Evolutionary conservation across 2,329 filamentous ascomycete species (phyloP), one percentile per base, ranked within the genome.

Genomic region (Aspergillus sp.): DNA sequence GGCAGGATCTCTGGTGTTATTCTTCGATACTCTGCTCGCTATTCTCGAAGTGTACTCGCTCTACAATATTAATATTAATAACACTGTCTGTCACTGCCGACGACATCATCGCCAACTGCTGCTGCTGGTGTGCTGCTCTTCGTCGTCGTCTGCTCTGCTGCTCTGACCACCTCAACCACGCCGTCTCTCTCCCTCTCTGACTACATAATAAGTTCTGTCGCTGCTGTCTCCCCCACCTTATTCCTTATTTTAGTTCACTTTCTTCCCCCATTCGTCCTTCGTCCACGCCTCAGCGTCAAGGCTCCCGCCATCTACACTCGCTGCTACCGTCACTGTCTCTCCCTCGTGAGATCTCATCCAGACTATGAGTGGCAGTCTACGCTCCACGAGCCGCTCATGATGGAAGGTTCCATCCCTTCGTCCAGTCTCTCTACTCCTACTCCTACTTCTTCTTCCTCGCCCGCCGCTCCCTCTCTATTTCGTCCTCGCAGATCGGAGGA

Each of bases 401-500:
- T 68, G 66, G 62, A 64, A 60, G 62, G 63, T 56, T 64, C 66
- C 59, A 60, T 68, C 48, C 58, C 64, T 58, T 58, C 64, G 52
- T 61, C 64, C 19, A 57, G 46, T 50, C 54, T 65, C 57, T 60
- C 61, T 47, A 53, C 59, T 43, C 47, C 55, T 17, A 51, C 58
- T 27, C 47, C 57, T 56, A 45, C 61, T 43, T 51, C 62, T 27
- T 53, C 61, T 35, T 60, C 64, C 23, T 59, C 53, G 12, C 54
- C 57, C 41, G 51, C 62, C 31, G 45, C 62, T 27, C 54, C 65
- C 11, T 59, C 64, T 21, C 54, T 68, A 52, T 72, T 74, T 58
- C 69, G 70, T 40, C 72, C 72, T 58, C 70, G 70, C 64, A 66
- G 67, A 63, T 73, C 71, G 23, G 71, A 73, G 37, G 71, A 74